Base-by-base conservation (phyloP, 2,329 filamentous ascomycete genomes). In the Aspergillus amoenus region DNA sequence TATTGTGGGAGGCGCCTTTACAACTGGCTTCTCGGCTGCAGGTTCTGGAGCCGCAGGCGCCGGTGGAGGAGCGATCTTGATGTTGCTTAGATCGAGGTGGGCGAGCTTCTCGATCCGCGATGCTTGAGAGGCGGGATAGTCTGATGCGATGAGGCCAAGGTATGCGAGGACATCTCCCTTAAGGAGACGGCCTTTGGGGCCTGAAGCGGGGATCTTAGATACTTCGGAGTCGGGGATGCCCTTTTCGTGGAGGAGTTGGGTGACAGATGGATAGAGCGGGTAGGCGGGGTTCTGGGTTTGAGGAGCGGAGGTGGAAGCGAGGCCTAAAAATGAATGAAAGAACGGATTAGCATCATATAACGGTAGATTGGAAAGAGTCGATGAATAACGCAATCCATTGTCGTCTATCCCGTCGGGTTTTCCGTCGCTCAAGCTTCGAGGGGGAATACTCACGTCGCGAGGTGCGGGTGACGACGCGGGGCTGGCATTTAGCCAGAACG, bases 151-250 rank as follows among this genome's bases (percentile, higher is more conserved):
- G 65, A 82, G 81, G 61, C 94, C 94, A 15, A 97, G 76, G 74
- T 93, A 94, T 47, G 92, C 93, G 53, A 99, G 85, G 6, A 99
- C 88, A 71, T 99, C 94, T 55, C 94, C 94, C 82, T 99, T 99
- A 61, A 99, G 83, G 54, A 99, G 81, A 60, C 94, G 88, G 57
- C 93, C 92, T 68, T 88, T 87, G 30, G 94, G 94, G 22, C 94
- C 94, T 18, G 90, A 93, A 5, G 92, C 89, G 52, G 87, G 89
- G 73, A 97, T 97, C 73, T 90, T 88, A 75, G 86, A 82, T 52
- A 92, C 82, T 58, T 92, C 90, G 46, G 87, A 86, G 64, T 88
- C 84, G 67, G 89, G 83, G 54, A 99, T 79, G 61, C 88, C 87
- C 70, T 95, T 87, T 73, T 88, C 82, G 75, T 90, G 89, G 61